Base-by-base conservation (phyloP, 352 stramenopile genomes). In the Globisporangium ultimum region DNA sequence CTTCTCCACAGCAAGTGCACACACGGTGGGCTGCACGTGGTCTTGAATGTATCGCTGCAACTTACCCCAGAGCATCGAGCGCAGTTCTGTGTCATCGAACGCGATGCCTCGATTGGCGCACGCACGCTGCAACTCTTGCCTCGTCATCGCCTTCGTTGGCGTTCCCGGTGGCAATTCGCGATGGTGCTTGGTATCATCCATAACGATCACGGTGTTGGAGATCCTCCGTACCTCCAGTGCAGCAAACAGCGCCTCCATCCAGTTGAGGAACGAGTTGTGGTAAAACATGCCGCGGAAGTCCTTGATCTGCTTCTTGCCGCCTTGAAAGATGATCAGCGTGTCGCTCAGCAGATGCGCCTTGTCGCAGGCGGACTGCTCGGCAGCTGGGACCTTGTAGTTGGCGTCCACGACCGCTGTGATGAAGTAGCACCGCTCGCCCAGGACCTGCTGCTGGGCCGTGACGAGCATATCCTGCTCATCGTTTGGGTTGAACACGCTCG, bases 221-320 rank as follows among this genome's bases (percentile, higher is more conserved):
- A 60, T 60, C n/a, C 53, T 21, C 7, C 53, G 53, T 32, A 20
- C 42, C 15, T 15, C 12, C 11, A 60, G 22, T 13, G 42, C 53
- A 2, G 42, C 53, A 15, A 60, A 52, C 2, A 60, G 53, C 22
- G 42, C 45, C 14, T 60, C 42, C 3, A 60, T 50, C 53, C 53
- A 60, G 24, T 45, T 50, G 21, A 52, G 15, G 22, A 60, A 42
- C n/a, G 41, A 49, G 11, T 36, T 49, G 53, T 52, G 42, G 13
- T 60, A 28, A 14, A 60, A 60, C 54, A 60, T 60, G n/a, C 36
- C 54, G 20, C 14, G 54, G 3, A 47, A 60, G n/a, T 60, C 54
- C 32, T 60, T 60, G 24, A 41, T 60, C 45, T 60, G 54, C 20
- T 53, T 53, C 45, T 60, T 60, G 4, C 43, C 54, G 5, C 54